Percentiles rank a stretch among this genome's conserved stretches.
Evolutionary conservation across 2,329 filamentous ascomycete species (phyloP).

Genomic region (Aspergillus oerlinghausenensis): DNA sequence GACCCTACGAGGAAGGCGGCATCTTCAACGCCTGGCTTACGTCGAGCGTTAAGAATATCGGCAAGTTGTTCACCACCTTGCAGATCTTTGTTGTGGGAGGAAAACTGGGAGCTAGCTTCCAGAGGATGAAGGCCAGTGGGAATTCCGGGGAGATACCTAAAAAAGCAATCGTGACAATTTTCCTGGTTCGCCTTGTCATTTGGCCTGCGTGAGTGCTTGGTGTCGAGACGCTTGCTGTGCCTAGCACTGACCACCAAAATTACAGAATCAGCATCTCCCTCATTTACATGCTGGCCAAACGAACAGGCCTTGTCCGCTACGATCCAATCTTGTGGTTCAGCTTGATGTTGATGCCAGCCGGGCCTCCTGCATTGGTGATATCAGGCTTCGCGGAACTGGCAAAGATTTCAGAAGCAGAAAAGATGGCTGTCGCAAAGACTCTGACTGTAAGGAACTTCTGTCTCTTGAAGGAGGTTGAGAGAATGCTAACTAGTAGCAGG

Average conservation of each 20-base stretch:
- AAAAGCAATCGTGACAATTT: conserved; percentile 48
- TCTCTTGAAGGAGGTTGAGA: conserved; percentile 5
- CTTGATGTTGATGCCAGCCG: conserved; percentile 57
- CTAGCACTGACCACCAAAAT: neutral
- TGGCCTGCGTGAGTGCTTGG: conserved; percentile 49
- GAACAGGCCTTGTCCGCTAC: conserved; percentile 47
- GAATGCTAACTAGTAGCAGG: conserved; percentile 14
- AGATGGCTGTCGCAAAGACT: conserved; percentile 52
- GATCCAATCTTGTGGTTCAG: conserved; percentile 65
- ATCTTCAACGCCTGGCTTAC: conserved; percentile 65
- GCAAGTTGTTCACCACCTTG: conserved; percentile 59
- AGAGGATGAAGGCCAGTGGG: conserved; percentile 38
- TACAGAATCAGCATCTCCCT: conserved; percentile 47
- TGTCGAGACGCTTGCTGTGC: neutral
- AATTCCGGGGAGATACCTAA: conserved; percentile 35
- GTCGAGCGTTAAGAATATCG: conserved; percentile 56
- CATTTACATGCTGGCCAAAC: conserved; percentile 52
- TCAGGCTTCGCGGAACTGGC: conserved; percentile 49
- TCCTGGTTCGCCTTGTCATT: conserved; percentile 54
- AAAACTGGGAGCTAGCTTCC: conserved; percentile 55
- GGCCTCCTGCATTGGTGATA: conserved; percentile 52
- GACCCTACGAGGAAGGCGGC: conserved; percentile 52
- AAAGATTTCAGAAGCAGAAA: conserved; percentile 41
- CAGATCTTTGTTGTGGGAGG: conserved; percentile 64
- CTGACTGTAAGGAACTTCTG: conserved; percentile 39